phyloP scores from a whole-genome alignment of 2,329 filamentous ascomycete species.

The Pseudogymnoascus verrucosus region DNA sequence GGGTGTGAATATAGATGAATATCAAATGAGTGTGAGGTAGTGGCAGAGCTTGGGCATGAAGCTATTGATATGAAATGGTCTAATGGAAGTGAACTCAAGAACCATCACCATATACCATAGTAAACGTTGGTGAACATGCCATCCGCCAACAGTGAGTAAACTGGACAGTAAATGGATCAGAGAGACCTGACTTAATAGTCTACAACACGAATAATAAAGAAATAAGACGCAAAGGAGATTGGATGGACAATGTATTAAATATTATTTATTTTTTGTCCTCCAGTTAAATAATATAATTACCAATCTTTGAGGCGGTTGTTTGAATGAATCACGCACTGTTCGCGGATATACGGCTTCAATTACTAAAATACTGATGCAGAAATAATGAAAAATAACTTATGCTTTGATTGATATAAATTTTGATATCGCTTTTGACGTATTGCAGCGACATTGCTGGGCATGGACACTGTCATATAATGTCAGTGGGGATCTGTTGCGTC shows the following conservation, averaged over 20 bases:
- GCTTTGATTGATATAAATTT: background rate
- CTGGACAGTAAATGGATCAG: background rate
- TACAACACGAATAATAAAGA: background rate
- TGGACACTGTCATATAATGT: background rate
- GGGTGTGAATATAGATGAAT: background rate
- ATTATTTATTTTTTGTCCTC: background rate
- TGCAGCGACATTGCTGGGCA: no score
- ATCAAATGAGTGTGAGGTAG: background rate
- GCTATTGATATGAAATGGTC: slow-evolving; percentile 2
- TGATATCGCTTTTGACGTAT: background rate
- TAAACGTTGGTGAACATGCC: background rate
- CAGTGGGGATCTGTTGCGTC: background rate
- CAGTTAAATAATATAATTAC: background rate
- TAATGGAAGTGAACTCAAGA: background rate
- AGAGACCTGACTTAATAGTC: background rate
- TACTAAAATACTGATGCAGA: background rate
- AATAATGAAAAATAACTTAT: background rate
- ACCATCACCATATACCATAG: background rate
- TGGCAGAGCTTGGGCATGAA: background rate
- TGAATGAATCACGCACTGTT: background rate
- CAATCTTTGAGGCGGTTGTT: background rate
- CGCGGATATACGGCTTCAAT: background rate
- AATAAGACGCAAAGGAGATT: background rate
- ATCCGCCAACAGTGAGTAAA: background rate
- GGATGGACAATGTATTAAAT: background rate